Base-by-base conservation (phyloP, 495 filamentous ascomycete genomes). In the Diplogelasinospora grovesii region DNA sequence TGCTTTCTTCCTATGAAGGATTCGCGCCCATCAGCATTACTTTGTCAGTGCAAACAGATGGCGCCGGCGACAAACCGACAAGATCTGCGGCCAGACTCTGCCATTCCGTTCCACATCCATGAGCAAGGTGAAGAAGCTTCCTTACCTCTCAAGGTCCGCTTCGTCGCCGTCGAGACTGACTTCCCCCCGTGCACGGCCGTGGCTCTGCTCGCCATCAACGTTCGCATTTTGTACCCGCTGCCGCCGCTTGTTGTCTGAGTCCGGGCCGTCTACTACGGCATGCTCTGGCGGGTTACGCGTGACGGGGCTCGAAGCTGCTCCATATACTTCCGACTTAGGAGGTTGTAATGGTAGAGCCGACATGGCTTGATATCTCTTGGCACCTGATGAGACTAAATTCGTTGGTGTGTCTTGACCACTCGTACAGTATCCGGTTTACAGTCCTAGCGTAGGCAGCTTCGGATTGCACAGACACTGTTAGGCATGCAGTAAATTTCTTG, bases 191-290 rank as follows among this genome's bases (percentile, higher is more conserved):
- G 41, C 39, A 13, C 56, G 13, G 1, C 56, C 53, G 21, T 57
- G 56, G 7, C 26, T 76, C 44, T 80, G 70, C 4, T 77, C 78
- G 8, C 71, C 71, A 13, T 79, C 74, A 1, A 57, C 46, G 39
- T 69, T 64, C 5, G 54, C 39, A 8, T 47, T 49, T 22, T 51
- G 38, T 47, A 56, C 34, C 50, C 52, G 19, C 22, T 63, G 24
- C 31, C 48, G 24, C 42, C 50, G 29, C 21, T 19, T 3, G 33
- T 43, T 42, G 4, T 46, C 34, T 5, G 43, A 43, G 0, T 41
- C 41, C 0, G 53, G 56, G 4, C 49, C 46, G 40, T 54, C 45
- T 52, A 57, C 42, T 15, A 57, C 54, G 21, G 61, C 63, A 40
- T 71, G 61, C 46, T 82, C 78, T 3, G 60, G 56, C 7, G 67